Conservation (phyloP, 306 rosid species). For the Corylus avellana region DNA sequence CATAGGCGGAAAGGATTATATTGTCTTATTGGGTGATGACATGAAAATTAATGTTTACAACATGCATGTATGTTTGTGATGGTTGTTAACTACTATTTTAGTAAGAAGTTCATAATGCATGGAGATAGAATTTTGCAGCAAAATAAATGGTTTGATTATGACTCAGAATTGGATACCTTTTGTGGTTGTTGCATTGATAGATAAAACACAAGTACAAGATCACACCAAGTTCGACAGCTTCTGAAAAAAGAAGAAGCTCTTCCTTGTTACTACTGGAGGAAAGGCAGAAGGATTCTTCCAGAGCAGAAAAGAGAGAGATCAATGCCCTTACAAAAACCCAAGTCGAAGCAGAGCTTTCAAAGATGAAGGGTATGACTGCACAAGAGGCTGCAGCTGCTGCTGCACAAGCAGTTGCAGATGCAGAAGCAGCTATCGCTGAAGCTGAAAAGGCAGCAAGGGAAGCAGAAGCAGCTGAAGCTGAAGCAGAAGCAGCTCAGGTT, state of each 20-base stretch:
- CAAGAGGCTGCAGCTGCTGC: conserved; percentile 91
- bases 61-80: conserved; percentile 15
- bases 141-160: conserved; percentile 12
- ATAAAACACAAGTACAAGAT: conserved; percentile 79
- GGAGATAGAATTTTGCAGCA: conserved; percentile 3
- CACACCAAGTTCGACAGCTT: conserved; percentile 43
- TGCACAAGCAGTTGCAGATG: conserved; percentile 90
- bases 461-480: conserved; percentile 92
- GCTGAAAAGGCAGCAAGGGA: conserved; percentile 93
- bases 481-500: conserved; percentile 89
- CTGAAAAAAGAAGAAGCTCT: conserved; percentile 67
- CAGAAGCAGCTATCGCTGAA: conserved; percentile 88
- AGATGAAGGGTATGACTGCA: conserved; percentile 76
- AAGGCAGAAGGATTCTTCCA: conserved; percentile 55
- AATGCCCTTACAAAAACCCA: conserved; percentile 61
- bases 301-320: conserved; percentile 49
- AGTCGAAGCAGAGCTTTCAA: conserved; percentile 71
- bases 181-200: conserved; percentile 42
- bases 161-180: conserved; percentile 21
- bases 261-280: conserved; percentile 51
- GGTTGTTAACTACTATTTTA: conserved; percentile 15
- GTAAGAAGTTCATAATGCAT: conserved; percentile 19
- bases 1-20: neutral
- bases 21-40: conserved; percentile 12
- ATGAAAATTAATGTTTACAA: conserved; percentile 8